phyloP scores from a whole-genome alignment of 768 basidiomycete species.

The Neoboletus subvelutipes region DNA sequence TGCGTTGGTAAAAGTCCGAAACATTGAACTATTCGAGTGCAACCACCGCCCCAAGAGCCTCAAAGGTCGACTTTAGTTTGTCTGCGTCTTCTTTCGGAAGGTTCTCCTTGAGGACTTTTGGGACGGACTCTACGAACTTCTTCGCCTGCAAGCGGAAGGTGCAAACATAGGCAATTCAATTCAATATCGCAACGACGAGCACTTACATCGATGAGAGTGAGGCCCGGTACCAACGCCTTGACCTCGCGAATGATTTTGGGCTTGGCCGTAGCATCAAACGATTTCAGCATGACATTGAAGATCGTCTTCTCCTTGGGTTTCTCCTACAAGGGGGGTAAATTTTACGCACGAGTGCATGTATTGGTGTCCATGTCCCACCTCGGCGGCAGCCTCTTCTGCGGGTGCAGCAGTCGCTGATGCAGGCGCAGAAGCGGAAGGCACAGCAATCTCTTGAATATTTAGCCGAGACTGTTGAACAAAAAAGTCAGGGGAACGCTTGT shows the following conservation, averaged over 20 bases:
- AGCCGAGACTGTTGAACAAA: conserved; percentile 62
- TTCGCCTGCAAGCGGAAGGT: conserved; percentile 67
- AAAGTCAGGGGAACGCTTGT: background rate
- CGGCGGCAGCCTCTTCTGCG: conserved; percentile 59
- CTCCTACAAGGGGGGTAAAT: conserved; percentile 47
- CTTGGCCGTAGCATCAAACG: conserved; percentile 88
- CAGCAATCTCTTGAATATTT: conserved; percentile 96
- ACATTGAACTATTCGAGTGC: conserved; percentile 63
- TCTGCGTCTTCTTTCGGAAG: conserved; percentile 96
- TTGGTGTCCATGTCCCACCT: conserved; percentile 44
- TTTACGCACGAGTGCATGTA: background rate
- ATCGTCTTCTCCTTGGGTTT: conserved; percentile 99
- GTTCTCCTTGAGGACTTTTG: conserved; percentile 92
- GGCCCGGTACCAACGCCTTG: conserved; percentile 91
- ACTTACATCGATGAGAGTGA: conserved; percentile 95
- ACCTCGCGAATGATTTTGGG: conserved; percentile 98
- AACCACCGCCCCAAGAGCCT: conserved; percentile 84
- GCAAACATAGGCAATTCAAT: conserved; percentile 1
- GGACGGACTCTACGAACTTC: conserved; percentile 96
- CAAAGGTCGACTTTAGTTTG: conserved; percentile 90
- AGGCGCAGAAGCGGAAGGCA: conserved; percentile 74
- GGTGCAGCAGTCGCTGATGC: conserved; percentile 49
- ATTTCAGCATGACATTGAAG: conserved; percentile 93
- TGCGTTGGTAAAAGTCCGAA: conserved; percentile 11
- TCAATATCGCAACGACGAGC: background rate